phyloP scores from a whole-genome alignment of 2,329 filamentous ascomycete species.

The Scorias spongiosa region DNA sequence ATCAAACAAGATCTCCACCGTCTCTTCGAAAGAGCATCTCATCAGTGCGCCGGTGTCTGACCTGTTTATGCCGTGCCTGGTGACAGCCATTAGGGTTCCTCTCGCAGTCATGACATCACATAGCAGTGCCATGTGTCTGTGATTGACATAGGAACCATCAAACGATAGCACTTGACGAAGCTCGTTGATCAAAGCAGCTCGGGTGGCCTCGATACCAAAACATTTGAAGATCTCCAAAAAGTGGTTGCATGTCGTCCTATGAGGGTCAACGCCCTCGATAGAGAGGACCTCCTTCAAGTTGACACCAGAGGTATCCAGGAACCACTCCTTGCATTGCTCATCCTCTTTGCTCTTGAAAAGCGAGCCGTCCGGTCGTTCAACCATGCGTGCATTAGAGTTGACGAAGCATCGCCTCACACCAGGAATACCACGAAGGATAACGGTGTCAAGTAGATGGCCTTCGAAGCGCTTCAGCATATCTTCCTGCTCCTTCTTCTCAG shows the following conservation, averaged over 20 bases:
- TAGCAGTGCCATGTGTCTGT: conserved; percentile 86
- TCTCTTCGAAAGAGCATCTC: conserved; percentile 99
- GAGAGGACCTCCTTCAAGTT: conserved; percentile 69
- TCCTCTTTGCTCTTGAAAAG: conserved; percentile 61
- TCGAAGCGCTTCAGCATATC: conserved; percentile 91
- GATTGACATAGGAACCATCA: conserved; percentile 98
- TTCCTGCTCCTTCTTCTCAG: conserved; percentile 66
- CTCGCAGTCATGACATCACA: conserved; percentile 97
- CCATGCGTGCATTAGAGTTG: conserved; percentile 59
- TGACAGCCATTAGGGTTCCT: conserved; percentile 87
- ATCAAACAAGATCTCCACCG: conserved; percentile 92
- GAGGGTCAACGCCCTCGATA: conserved; percentile 76
- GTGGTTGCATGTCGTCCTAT: conserved; percentile 83
- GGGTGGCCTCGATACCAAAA: conserved; percentile 90
- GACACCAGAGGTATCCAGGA: conserved; percentile 86
- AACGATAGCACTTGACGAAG: conserved; percentile 88
- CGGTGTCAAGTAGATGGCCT: conserved; percentile 75
- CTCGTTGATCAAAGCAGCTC: conserved; percentile 73
- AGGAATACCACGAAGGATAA: conserved; percentile 78
- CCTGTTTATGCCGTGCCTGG: conserved; percentile 95
- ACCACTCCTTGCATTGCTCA: conserved; percentile 74
- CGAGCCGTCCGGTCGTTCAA: conserved; percentile 53
- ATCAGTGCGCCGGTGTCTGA: conserved; percentile 95
- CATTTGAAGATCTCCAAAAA: conserved; percentile 89
- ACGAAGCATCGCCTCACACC: conserved; percentile 88